A percentile compares a stretch with the other conserved stretches of the same genome.
Evolutionary conservation across 495 filamentous ascomycete genomes (phyloP).

Genomic region (Durotheca rogersii): DNA sequence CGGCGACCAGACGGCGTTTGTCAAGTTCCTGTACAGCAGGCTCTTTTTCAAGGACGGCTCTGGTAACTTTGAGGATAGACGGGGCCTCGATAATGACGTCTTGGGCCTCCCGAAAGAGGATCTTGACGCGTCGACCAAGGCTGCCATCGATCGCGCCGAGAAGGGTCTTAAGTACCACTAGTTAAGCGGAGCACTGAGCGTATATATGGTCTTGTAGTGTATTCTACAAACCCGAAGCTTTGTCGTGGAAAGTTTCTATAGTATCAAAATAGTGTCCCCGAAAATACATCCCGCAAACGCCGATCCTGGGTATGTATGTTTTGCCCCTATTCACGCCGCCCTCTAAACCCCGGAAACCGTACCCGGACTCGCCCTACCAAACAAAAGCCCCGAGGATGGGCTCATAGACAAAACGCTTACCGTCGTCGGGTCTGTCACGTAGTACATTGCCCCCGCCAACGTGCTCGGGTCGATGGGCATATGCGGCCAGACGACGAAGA

Average conservation of each 20-base stretch:
- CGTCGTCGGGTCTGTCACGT: conserved; percentile 5
- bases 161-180: conserved; percentile 20
- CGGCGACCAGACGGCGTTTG: conserved; percentile 46
- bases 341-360: conserved; percentile 6
- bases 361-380: conserved; percentile 7
- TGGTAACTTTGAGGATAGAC: conserved; percentile 45
- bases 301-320: neutral
- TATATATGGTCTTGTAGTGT: too few species aligned
- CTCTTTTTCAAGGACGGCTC: conserved; percentile 51
- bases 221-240: too few species aligned
- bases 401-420: conserved; percentile 6
- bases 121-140: conserved; percentile 53
- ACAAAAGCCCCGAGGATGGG: conserved; percentile 17
- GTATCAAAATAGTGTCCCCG: too few species aligned
- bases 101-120: conserved; percentile 58
- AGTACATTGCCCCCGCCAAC: conserved; percentile 36
- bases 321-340: neutral
- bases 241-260: too few species aligned
- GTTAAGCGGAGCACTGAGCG: neutral
- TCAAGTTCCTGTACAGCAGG: conserved; percentile 53
- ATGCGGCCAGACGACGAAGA: conserved; percentile 35
- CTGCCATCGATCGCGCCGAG: conserved; percentile 38
- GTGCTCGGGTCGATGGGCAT: conserved; percentile 39
- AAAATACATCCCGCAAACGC: too few species aligned
- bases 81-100: conserved; percentile 47